A percentile compares a stretch with the other conserved stretches of the same genome.
phyloP scores from a whole-genome alignment of 441 rosid genomes.

The Euphorbia schlechtendalii region DNA sequence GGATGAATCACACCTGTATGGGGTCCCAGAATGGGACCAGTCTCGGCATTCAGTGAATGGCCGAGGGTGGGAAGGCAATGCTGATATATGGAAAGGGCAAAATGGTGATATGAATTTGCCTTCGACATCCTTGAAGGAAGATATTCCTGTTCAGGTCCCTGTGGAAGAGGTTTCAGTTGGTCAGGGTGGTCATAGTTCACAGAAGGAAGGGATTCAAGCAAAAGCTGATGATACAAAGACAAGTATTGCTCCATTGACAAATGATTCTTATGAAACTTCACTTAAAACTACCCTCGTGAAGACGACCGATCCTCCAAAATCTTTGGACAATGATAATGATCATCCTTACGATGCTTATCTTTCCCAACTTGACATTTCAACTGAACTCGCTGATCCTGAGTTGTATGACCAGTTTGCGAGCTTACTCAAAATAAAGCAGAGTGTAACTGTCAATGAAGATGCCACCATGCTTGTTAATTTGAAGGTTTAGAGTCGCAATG shows the following conservation, averaged over 20 bases:
- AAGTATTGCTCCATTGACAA: constrained; percentile 31
- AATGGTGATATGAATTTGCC: constrained; percentile 58
- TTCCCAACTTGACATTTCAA: constrained; percentile 78
- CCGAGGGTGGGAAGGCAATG: constrained; percentile 71
- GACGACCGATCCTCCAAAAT: constrained; percentile 35
- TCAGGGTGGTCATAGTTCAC: constrained; percentile 37
- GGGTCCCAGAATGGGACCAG: constrained; percentile 84
- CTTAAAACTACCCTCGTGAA: constrained; percentile 33
- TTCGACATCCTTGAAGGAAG: constrained; percentile 58
- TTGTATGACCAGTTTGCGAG: constrained; percentile 42
- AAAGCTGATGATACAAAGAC: constrained; percentile 38
- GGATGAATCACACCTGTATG: constrained; percentile 75
- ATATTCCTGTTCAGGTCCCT: constrained; percentile 39
- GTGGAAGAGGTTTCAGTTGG: constrained; percentile 41
- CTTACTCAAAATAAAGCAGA: constrained; percentile 34
- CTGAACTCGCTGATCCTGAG: constrained; percentile 67
- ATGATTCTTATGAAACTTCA: constrained; percentile 32
- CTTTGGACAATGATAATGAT: constrained; percentile 23
- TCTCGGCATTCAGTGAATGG: constrained; percentile 53
- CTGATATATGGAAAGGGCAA: constrained; percentile 76
- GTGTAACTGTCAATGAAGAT: constrained; percentile 34
- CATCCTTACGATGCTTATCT: constrained; percentile 45
- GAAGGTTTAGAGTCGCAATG: constrained; percentile 40
- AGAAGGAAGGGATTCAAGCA: constrained; percentile 30
- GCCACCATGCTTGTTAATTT: constrained; percentile 44